Base-by-base conservation (phyloP, 495 filamentous ascomycete genomes). In the Penicillium macrosclerotiorum region DNA sequence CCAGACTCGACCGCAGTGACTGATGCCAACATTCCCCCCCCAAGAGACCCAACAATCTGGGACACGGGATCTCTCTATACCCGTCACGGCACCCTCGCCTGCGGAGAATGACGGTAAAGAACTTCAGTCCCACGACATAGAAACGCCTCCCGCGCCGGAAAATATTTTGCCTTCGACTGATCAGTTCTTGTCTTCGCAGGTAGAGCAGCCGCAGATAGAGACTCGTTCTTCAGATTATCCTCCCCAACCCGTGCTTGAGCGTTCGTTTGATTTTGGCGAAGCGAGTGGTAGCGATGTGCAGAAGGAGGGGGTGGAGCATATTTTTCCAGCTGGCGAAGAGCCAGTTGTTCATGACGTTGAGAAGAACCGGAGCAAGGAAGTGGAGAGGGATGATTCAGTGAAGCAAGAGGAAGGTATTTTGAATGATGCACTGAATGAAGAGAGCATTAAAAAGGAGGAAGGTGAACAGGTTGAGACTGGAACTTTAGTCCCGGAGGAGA, bases 31-130 rank as follows among this genome's bases (percentile, higher is more conserved):
- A 12, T 26, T 45, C 20, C 30, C 31, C 36, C 20, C 45, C 27
- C 45, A 42, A 29, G 52, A 44, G 30, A 37, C 27, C 40, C 46
- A 30, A 23, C 52, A 49, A 40, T 39, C 24, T 6, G 39, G 47
- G 41, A 42, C 51, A 49, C 44, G 60, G 40, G 65, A 64, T 34
- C 31, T 47, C 27, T 49, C 54, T 51, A 22, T 13, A 49, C 51
- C 57, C 52, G 62, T 65, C 34, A 65, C 60, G 57, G 65, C 60
- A 55, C 31, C 49, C 59, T 59, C 59, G 56, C 67, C 68, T 68
- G 63, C 64, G 62, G 68, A 72, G 65, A 59, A 71, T 63, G 65
- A 72, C 64, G 67, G 68, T 73, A 73, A 75, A 71, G 68, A 73
- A 47, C 52, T 67, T 67, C 71, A 72, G 68, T 72, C 68, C 65